Conservation (phyloP, 1,139 yeast species). For the Yamadazyma atlantica region DNA sequence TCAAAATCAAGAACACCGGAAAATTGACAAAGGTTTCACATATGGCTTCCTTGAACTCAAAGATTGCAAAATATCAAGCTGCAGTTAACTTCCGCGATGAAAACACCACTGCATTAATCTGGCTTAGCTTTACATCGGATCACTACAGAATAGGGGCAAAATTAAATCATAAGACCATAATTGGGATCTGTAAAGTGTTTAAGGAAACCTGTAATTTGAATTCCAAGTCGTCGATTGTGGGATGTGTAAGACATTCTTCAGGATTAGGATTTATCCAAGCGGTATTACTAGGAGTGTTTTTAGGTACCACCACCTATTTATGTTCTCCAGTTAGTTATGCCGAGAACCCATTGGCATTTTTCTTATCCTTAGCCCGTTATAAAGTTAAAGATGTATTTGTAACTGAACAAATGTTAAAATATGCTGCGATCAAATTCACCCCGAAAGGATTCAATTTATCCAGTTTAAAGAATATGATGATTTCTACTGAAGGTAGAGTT, state of each 20-base stretch:
- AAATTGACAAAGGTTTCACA: slow-evolving; percentile 61
- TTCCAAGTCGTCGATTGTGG: slow-evolving; percentile 70
- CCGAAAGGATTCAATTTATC: slow-evolving; percentile 67
- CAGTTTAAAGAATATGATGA: slow-evolving; percentile 77
- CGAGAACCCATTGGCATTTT: slow-evolving; percentile 71
- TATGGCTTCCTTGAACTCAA: slow-evolving; percentile 44
- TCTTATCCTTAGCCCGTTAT: slow-evolving; percentile 68
- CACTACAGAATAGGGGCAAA: slow-evolving; percentile 66
- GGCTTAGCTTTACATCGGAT: slow-evolving; percentile 74
- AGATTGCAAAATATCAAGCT: slow-evolving; percentile 47
- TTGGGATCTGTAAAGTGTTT: slow-evolving; percentile 82
- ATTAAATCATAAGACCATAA: slow-evolving; percentile 61
- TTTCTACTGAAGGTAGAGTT: slow-evolving; percentile 77
- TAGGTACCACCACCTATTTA: slow-evolving; percentile 83
- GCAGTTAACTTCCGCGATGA: slow-evolving; percentile 43
- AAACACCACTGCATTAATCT: slow-evolving; percentile 52
- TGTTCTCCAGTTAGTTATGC: slow-evolving; percentile 80
- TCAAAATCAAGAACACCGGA: slow-evolving; percentile 65
- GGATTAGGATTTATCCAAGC: slow-evolving; percentile 91
- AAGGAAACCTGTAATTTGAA: slow-evolving; percentile 90
- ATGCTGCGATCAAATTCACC: slow-evolving; percentile 63
- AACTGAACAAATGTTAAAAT: slow-evolving; percentile 80
- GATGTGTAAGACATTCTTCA: slow-evolving; percentile 80
- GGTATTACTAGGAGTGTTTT: slow-evolving; percentile 74
- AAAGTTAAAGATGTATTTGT: slow-evolving; percentile 86